phyloP scores from a whole-genome alignment of 306 rosid species.

The Phaseolus lunatus region DNA sequence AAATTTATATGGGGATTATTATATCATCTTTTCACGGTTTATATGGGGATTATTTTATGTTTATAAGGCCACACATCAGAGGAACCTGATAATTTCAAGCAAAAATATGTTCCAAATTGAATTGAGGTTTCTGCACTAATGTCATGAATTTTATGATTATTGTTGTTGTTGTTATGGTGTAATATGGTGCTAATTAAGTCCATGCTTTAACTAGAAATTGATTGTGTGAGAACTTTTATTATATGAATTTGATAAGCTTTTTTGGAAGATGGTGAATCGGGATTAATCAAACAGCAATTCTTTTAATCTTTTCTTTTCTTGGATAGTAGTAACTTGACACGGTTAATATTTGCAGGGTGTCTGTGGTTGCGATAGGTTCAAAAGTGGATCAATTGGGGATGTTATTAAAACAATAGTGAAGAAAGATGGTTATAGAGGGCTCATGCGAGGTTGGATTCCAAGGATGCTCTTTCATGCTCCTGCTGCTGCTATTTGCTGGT shows the following conservation, averaged over 20 bases:
- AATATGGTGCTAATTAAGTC: slow-evolving; percentile 10
- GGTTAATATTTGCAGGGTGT: slow-evolving; percentile 74
- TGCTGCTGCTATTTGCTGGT: slow-evolving; percentile 98
- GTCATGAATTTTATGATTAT: neutral
- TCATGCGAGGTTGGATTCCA: slow-evolving; percentile 95
- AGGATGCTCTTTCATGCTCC: slow-evolving; percentile 99
- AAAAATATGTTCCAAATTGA: neutral
- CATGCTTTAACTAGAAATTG: slow-evolving; percentile 21
- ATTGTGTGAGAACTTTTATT: slow-evolving; percentile 2
- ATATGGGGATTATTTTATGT: neutral
- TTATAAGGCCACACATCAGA: neutral
- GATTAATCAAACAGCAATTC: neutral
- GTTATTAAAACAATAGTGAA: slow-evolving; percentile 72
- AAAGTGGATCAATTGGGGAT: slow-evolving; percentile 77
- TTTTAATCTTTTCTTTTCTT: neutral
- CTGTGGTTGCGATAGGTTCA: slow-evolving; percentile 94
- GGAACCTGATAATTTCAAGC: neutral
- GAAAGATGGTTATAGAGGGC: slow-evolving; percentile 90
- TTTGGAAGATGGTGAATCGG: slow-evolving; percentile 2
- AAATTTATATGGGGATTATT: neutral
- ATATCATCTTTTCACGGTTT: neutral
- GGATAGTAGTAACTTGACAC: slow-evolving; percentile 38
- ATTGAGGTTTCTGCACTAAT: neutral
- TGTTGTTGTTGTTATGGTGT: neutral
- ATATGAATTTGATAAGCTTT: slow-evolving; percentile 26